phyloP scores from a whole-genome alignment of 345 rosid genomes.

The Syzygium oleosum region DNA sequence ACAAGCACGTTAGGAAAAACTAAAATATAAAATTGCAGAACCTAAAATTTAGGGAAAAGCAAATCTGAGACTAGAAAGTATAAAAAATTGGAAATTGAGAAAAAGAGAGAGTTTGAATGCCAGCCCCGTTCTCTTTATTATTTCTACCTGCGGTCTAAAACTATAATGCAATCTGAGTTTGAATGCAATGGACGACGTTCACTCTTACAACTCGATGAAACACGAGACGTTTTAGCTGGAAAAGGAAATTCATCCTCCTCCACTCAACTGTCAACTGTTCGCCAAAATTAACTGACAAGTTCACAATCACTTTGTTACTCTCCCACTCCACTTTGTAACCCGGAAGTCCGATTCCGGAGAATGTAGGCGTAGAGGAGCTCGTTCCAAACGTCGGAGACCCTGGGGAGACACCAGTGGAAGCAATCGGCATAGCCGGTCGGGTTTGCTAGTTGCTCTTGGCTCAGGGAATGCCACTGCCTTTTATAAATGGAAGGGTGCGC shows the following conservation, averaged over 20 bases:
- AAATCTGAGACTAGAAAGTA: too few relatives aligned
- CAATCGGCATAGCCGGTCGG: constrained; percentile 70
- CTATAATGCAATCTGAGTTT: too few relatives aligned
- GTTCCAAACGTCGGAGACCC: background rate
- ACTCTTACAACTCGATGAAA: too few relatives aligned
- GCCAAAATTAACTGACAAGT: background rate
- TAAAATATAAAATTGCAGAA: too few relatives aligned
- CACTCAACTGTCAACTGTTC: background rate
- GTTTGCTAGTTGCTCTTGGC: constrained; percentile 29
- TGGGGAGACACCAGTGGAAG: constrained; percentile 23
- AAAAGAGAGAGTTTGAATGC: too few relatives aligned
- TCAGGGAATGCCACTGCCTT: constrained; percentile 64
- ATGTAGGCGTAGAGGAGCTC: background rate
- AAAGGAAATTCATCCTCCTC: background rate
- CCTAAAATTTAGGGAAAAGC: too few relatives aligned
- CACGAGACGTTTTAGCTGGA: background rate
- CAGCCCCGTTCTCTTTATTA: too few relatives aligned
- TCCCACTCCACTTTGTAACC: background rate
- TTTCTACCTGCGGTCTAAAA: too few relatives aligned
- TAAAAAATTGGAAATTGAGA: too few relatives aligned
- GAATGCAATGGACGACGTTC: too few relatives aligned
- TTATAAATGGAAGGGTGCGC: constrained; percentile 64
- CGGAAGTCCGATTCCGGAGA: background rate
- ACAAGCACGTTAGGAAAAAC: too few relatives aligned
- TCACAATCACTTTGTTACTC: background rate